phyloP scores from a whole-genome alignment of 2,329 filamentous ascomycete species.

The Botryotinia convoluta region DNA sequence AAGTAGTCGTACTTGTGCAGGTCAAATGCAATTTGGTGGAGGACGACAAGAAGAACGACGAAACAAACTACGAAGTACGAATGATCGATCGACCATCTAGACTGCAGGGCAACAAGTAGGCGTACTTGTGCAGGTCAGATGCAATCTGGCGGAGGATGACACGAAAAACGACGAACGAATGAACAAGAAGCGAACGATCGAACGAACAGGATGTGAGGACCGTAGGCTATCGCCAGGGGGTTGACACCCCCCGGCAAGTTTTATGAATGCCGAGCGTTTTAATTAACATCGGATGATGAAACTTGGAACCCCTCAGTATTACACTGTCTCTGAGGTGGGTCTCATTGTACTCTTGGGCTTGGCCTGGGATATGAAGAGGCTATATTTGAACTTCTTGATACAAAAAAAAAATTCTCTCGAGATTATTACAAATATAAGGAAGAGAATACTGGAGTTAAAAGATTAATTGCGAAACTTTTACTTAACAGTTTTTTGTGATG shows the following conservation, averaged over 20 bases:
- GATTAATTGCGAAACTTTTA: too few relatives aligned
- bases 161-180: background rate
- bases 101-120: background rate
- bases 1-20: background rate
- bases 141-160: background rate
- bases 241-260: background rate
- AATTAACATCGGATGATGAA: background rate
- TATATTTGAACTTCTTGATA: too few relatives aligned
- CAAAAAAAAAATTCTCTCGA: background rate
- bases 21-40: background rate
- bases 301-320: background rate
- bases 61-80: background rate
- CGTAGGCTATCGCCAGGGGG: background rate
- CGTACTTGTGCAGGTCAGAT: background rate
- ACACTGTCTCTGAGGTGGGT: conserved; percentile 3
- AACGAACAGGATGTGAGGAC: background rate
- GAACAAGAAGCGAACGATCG: background rate
- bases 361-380: conserved; percentile 7
- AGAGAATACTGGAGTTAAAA: too few relatives aligned
- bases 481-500: too few relatives aligned
- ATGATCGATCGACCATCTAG: too few relatives aligned
- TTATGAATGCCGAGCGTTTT: background rate
- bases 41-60: background rate
- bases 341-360: conserved; percentile 7
- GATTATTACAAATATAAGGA: too few relatives aligned